A percentile compares a stretch with the other conserved stretches of the same genome.
These are phyloP conservation scores for Lepidopterella palustris DNA, from an alignment of 495 filamentous ascomycete species.

Conservation along the genomic window DNA sequence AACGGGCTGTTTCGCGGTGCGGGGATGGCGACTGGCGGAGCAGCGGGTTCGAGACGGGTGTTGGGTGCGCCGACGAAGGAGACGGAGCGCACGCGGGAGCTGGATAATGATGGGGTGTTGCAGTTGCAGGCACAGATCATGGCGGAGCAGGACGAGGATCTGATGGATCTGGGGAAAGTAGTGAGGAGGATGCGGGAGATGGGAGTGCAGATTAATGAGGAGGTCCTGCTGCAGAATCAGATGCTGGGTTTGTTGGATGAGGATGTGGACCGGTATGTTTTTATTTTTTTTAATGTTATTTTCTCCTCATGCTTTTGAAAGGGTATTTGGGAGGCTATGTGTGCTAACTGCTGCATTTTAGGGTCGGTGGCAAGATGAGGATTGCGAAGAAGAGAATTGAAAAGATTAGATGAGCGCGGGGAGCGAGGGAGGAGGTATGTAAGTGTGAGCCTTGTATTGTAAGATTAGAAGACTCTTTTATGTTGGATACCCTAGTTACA, in stretches of 20 bases:
- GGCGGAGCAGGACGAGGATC: slow-evolving; percentile 74
- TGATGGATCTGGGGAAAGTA: slow-evolving; percentile 68
- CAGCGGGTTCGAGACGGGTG: slow-evolving; percentile 53
- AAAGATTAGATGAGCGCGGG: slow-evolving; percentile 46
- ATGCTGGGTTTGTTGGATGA: slow-evolving; percentile 69
- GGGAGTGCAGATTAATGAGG: slow-evolving; percentile 75
- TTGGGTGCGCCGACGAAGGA: slow-evolving; percentile 68
- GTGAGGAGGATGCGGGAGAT: slow-evolving; percentile 79
- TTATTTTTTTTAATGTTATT: background rate
- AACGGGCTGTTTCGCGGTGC: slow-evolving; percentile 46
- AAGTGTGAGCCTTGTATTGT: too few relatives aligned
- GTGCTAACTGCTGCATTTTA: slow-evolving; percentile 33
- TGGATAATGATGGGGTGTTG: slow-evolving; percentile 84
- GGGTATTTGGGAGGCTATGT: background rate
- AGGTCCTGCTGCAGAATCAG: slow-evolving; percentile 77
- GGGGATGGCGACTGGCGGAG: slow-evolving; percentile 14
- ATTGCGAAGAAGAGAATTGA: slow-evolving; percentile 76
- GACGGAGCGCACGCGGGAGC: slow-evolving; percentile 77
- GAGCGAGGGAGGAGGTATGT: too few relatives aligned
- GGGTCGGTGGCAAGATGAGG: slow-evolving; percentile 67
- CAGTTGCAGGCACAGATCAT: slow-evolving; percentile 80
- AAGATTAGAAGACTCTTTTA: too few relatives aligned
- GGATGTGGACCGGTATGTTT: slow-evolving; percentile 58
- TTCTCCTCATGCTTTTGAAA: too few relatives aligned
- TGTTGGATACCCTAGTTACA: too few relatives aligned